Percentiles rank a stretch among this genome's conserved stretches.
These are phyloP conservation scores for Sclerotiophoma versabilis DNA, from an alignment of 2,329 filamentous ascomycete genomes.

Conservation along the genomic window DNA sequence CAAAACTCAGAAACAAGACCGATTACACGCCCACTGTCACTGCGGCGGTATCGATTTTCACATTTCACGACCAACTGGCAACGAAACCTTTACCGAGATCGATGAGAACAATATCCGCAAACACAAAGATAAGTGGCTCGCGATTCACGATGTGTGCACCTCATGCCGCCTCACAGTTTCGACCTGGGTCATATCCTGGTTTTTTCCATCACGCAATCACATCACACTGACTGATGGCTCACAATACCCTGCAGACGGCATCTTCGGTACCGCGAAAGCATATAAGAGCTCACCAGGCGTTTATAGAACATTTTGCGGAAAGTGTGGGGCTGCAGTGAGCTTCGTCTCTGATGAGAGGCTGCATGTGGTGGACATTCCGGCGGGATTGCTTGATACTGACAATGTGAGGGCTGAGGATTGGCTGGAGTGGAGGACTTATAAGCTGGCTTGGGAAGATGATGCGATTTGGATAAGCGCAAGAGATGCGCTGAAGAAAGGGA, in stretches of 20 bases:
- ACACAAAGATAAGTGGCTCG: slow-evolving; percentile 34
- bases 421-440: slow-evolving; percentile 66
- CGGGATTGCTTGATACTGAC: slow-evolving; percentile 63
- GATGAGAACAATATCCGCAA: slow-evolving; percentile 13
- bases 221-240: slow-evolving; percentile 52
- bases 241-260: slow-evolving; percentile 45
- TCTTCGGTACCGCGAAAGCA: slow-evolving; percentile 55
- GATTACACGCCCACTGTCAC: slow-evolving; percentile 58
- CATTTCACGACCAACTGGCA: slow-evolving; percentile 62
- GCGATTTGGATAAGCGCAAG: slow-evolving; percentile 8
- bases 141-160: slow-evolving; percentile 60
- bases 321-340: slow-evolving; percentile 70
- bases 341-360: slow-evolving; percentile 62
- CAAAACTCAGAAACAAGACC: neutral
- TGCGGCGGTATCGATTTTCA: slow-evolving; percentile 64
- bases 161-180: slow-evolving; percentile 68
- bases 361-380: slow-evolving; percentile 57
- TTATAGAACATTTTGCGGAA: slow-evolving; percentile 66
- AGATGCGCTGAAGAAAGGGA: slow-evolving; percentile 9
- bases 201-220: slow-evolving; percentile 70
- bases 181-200: slow-evolving; percentile 71
- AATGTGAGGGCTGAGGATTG: slow-evolving; percentile 63
- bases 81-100: slow-evolving; percentile 37
- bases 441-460: slow-evolving; percentile 13
- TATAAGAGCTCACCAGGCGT: slow-evolving; percentile 64